Evolutionary conservation across 1,139 yeast species (phyloP).

Genomic region (Wickerhamiella infanticola): DNA sequence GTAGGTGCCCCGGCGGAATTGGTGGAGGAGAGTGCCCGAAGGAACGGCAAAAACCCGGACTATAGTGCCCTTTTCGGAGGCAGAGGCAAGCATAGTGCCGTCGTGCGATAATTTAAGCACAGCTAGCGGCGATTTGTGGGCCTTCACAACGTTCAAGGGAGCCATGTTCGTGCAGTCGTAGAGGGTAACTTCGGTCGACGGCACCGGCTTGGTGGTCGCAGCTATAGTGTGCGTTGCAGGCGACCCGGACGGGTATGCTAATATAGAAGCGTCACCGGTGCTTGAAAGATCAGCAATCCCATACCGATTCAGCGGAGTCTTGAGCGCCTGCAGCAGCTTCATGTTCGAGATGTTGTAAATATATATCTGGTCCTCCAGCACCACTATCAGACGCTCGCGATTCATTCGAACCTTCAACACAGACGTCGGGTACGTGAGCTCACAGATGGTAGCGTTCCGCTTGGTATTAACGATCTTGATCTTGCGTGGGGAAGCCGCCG

Average conservation of each 20-base stretch:
- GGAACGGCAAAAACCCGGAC: constrained; percentile 76
- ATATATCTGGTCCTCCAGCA: constrained; percentile 72
- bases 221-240: constrained; percentile 13
- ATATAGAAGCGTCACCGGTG: constrained; percentile 42
- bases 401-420: constrained; percentile 68
- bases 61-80: constrained; percentile 91
- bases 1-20: constrained; percentile 88
- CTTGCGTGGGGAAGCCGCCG: constrained; percentile 63
- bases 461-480: constrained; percentile 68
- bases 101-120: constrained; percentile 63
- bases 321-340: constrained; percentile 79
- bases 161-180: constrained; percentile 65
- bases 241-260: constrained; percentile 79
- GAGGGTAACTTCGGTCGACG: constrained; percentile 54
- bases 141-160: constrained; percentile 81
- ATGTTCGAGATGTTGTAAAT: constrained; percentile 78
- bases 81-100: constrained; percentile 78
- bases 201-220: constrained; percentile 11
- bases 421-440: constrained; percentile 74
- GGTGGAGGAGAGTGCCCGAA: constrained; percentile 68
- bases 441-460: constrained; percentile 54
- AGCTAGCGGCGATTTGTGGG: constrained; percentile 78
- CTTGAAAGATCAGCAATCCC: constrained; percentile 50
- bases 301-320: constrained; percentile 51
- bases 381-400: constrained; percentile 54